Conservation (phyloP, 345 rosid genomes). For the Pseudoturritis turrita region DNA sequence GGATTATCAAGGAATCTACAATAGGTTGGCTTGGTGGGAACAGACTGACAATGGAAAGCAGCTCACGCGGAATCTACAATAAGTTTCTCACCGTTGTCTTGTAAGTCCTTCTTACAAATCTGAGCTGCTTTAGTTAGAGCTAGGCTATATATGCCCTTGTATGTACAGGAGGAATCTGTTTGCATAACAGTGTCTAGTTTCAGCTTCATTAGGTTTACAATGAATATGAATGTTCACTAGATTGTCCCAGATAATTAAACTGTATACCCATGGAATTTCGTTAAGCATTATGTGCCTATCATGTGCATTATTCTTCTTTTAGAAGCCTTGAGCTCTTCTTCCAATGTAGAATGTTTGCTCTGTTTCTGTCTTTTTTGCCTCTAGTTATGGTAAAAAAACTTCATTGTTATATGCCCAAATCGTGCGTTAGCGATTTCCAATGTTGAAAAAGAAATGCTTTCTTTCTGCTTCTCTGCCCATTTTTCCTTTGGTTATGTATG, state of each 20-base stretch:
- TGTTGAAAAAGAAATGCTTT: not conserved
- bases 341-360: too few relatives aligned
- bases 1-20: conserved; percentile 79
- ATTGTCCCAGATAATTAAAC: too few relatives aligned
- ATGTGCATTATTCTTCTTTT: too few relatives aligned
- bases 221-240: not conserved
- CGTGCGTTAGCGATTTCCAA: too few relatives aligned
- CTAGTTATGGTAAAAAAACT: not conserved
- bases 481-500: not conserved
- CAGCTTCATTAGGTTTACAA: not conserved
- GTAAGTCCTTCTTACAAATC: conserved; percentile 42
- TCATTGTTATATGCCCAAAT: not conserved
- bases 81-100: conserved; percentile 75
- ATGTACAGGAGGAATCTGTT: too few relatives aligned
- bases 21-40: conserved; percentile 77
- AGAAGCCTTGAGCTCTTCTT: too few relatives aligned
- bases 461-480: not conserved
- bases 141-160: too few relatives aligned
- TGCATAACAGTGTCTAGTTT: not conserved
- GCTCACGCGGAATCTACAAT: conserved; percentile 71
- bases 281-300: too few relatives aligned
- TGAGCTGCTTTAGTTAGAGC: too few relatives aligned
- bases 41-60: conserved; percentile 84
- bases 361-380: not conserved
- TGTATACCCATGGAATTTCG: too few relatives aligned